Base-by-base conservation (phyloP, 2,329 filamentous ascomycete species). In the Phymatotrichopsis omnivora region DNA sequence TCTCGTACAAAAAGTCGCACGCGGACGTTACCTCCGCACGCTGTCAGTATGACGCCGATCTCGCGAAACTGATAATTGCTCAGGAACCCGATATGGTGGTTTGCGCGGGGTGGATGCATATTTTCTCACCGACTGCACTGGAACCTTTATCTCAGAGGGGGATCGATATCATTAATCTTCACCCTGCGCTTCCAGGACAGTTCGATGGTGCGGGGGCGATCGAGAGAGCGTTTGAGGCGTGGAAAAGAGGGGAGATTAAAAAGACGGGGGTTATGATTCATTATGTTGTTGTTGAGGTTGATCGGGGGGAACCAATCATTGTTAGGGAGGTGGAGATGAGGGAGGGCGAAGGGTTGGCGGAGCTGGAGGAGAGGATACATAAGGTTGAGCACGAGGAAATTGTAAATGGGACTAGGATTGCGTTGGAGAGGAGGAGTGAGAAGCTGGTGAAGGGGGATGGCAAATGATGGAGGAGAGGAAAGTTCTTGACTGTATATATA, bases 51-150 rank as follows among this genome's bases (percentile, higher is more conserved):
- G 85, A 93, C 61, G 73, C 76, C 11, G 82, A 83, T 32, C 68
- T 93, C 52, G 82, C 84, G 0, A 63, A 71, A 31, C 69, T 80
- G 49, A 72, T 93, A 41, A 67, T 89, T 19, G 51, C 45, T 12
- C 73, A 80, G 52, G 64, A 64, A 46, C 85, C 85, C 0, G 75
- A 87, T 43, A 64, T 93, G 43, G 76, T 93, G 37, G 80, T 91
- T 7, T 82, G 86, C 55, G 80, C 83, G 3, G 85, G 86, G 2
- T 93, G 83, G 73, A 93, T 93, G 85, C 80, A 91, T 62, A 80
- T 93, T 46, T 73, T 93, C 37, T 78, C 77, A 0, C 68, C 69
- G 2, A 66, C 69, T 1, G 91, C 93, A 61, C 67, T 93, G 36
- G 69, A 73, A 7, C 82, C 84, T 2, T 60, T 93, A 6, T 70